These are phyloP conservation scores for Sarcodon sp. DNA, from an alignment of 768 basidiomycete species.

Conservation along the genomic window DNA sequence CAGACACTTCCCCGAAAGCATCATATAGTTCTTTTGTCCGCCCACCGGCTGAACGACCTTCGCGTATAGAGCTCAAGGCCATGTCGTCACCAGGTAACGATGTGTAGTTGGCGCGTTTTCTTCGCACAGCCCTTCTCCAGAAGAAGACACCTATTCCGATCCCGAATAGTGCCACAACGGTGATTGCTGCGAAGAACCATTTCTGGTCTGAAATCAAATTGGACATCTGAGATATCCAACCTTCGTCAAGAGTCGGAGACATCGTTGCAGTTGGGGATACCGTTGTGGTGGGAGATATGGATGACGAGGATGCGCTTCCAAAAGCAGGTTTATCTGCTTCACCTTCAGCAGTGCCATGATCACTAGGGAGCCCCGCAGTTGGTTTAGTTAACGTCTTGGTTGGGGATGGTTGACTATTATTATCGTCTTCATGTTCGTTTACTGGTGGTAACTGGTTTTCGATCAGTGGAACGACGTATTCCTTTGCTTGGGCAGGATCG, in stretches of 20 bases:
- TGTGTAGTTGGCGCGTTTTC: constrained; percentile 35
- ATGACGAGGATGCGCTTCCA: constrained; percentile 9
- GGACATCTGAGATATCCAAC: constrained; percentile 75
- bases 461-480: constrained; percentile 45
- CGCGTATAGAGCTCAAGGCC: constrained; percentile 60
- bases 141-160: constrained; percentile 63
- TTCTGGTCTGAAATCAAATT: constrained; percentile 62
- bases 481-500: constrained; percentile 52
- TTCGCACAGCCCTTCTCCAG: constrained; percentile 46
- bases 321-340: constrained; percentile 74
- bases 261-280: constrained; percentile 20
- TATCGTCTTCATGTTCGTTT: constrained; percentile 8
- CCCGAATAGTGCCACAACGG: constrained; percentile 66
- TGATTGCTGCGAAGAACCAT: constrained; percentile 87
- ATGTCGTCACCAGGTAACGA: constrained; percentile 57
- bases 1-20: constrained; percentile 86
- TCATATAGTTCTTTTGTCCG: constrained; percentile 89
- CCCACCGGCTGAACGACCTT: constrained; percentile 18
- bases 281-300: constrained; percentile 3
- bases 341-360: constrained; percentile 70
- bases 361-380: constrained; percentile 76
- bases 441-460: constrained; percentile 39
- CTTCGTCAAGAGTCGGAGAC: constrained; percentile 58
- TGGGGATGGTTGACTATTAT: constrained; percentile 19
- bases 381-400: constrained; percentile 72